Evolutionary conservation across 2,329 filamentous ascomycete species (phyloP), one percentile per base, ranked within the genome.

Genomic region (Talaromyces rugulosus): DNA sequence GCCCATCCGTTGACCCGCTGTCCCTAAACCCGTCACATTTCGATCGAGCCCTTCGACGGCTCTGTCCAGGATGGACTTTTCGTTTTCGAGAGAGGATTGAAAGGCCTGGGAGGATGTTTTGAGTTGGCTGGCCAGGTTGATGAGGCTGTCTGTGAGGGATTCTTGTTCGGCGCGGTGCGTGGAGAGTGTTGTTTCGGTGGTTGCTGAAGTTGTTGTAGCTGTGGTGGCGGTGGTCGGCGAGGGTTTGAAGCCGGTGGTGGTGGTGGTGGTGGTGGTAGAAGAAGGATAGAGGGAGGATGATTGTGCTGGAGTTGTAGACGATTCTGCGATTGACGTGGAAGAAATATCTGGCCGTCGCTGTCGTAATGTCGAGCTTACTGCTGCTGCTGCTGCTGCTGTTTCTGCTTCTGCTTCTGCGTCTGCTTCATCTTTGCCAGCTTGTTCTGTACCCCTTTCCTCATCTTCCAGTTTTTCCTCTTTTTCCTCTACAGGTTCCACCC

Each of bases 141-240:
- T 82, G n/a, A 98, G 87, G 7, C 90, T 93, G 42, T 85, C 83
- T 0, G 93, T 94, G 3, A 98, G 83, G 36, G 84, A 81, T 74
- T 96, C 92, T 75, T 97, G 93, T 77, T 96, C 92, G 59, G 81
- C 81, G 59, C 91, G 89, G 71, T 96, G 87, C 70, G 89, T 84
- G 68, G 90, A 86, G 51, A 96, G 84, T 34, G 92, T 83, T 0
- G 87, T 83, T 78, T 96, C 92, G 56, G 56, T 53, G 52, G 56
- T 47, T 54, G 63, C 52, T 3, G 60, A 23, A 23, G 23, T 56
- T 51, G 59, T 31, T 18, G 64, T 42, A 57, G 64, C n/a, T 4
- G 56, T 52, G 30, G 44, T 42, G 36, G 47, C 34, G 33, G 23
- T 50, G 16, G 40, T 36, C 33, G 31, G 16, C 1, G 56, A 55